A percentile compares a stretch with the other conserved stretches of the same genome.
Evolutionary conservation across 257 asterid genomes (phyloP).

Genomic region (Solanum bulbocastanum): DNA sequence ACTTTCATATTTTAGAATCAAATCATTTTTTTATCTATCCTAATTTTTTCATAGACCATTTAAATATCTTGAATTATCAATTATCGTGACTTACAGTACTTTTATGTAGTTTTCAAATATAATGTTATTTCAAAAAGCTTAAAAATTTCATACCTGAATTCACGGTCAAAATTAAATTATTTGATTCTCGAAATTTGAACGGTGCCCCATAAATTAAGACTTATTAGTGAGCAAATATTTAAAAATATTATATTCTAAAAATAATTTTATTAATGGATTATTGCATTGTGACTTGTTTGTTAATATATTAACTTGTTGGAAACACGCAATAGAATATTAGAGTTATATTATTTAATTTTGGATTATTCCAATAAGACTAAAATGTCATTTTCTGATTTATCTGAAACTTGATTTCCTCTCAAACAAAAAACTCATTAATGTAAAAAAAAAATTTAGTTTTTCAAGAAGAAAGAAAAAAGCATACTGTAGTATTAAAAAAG

Average conservation of each 20-base stretch:
- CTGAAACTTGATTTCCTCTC: not conserved
- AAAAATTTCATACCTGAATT: not conserved
- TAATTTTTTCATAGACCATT: not conserved
- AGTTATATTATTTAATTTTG: not conserved
- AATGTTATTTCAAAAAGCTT: not conserved
- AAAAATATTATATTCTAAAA: not conserved
- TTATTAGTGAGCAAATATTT: not conserved
- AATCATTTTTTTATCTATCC: no score
- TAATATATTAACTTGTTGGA: not conserved
- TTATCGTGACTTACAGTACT: no score
- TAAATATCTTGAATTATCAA: no score
- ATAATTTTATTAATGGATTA: not conserved
- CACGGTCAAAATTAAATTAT: not conserved
- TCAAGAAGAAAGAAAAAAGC: not conserved
- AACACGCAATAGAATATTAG: not conserved
- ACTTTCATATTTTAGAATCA: not conserved
- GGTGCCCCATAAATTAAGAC: not conserved
- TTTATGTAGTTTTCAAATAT: not conserved
- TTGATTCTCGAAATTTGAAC: not conserved
- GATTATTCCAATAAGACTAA: not conserved
- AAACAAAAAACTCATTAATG: not conserved
- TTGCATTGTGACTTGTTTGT: not conserved
- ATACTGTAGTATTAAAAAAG: not conserved
- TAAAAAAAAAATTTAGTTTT: no score
- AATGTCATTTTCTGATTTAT: not conserved